phyloP scores from a whole-genome alignment of 257 asterid species.

The Ilex aquifolium region DNA sequence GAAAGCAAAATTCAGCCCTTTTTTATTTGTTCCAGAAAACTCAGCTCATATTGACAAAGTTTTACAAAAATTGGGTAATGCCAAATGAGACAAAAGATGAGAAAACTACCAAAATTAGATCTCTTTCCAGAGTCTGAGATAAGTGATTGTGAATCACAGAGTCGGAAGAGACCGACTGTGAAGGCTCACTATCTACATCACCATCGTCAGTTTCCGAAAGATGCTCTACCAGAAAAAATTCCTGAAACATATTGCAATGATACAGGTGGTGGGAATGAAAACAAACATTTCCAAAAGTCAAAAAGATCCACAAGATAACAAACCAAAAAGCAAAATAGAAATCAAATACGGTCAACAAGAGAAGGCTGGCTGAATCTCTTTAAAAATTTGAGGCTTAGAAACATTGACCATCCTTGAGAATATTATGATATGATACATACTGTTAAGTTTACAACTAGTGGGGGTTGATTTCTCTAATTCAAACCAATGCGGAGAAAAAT shows the following conservation, averaged over 20 bases:
- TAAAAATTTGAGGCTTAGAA: no score
- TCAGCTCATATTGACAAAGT: no score
- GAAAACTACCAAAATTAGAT: constrained; percentile 68
- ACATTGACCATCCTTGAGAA: no score
- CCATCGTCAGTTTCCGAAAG: constrained; percentile 36
- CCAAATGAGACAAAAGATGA: not conserved
- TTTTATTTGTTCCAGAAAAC: not conserved
- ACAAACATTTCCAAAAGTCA: no score
- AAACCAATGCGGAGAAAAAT: no score
- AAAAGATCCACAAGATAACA: no score
- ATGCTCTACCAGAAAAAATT: constrained; percentile 45
- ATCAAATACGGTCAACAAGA: not conserved
- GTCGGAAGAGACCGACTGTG: constrained; percentile 36
- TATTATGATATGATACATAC: no score
- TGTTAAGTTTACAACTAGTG: no score
- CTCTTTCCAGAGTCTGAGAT: constrained; percentile 52
- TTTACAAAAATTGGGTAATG: not conserved
- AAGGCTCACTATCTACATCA: constrained; percentile 33
- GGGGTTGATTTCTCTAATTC: no score
- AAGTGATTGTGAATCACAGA: constrained; percentile 35
- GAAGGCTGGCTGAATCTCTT: no score
- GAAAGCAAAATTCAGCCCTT: constrained; percentile 14
- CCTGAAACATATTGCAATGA: constrained; percentile 28
- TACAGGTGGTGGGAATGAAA: no score
- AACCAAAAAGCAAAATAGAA: not conserved